Percentiles rank a stretch among this genome's conserved stretches.
Evolutionary conservation across 805 yeast genomes (phyloP).

Genomic region (Starmerella khaoyaiensis): DNA sequence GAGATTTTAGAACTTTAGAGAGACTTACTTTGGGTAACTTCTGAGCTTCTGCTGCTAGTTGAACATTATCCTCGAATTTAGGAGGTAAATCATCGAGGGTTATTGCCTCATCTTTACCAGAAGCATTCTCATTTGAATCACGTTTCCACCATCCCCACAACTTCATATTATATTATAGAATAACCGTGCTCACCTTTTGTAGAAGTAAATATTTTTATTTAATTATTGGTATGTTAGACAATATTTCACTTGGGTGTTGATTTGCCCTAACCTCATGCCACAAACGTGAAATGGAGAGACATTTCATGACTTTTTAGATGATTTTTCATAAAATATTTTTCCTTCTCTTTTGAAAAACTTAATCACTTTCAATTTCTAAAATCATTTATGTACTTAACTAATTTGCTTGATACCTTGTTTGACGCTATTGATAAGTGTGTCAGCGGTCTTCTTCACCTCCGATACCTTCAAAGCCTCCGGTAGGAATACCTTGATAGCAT

Average conservation of each 20-base stretch:
- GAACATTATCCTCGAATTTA: conserved; percentile 23
- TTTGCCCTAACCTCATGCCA: too few species aligned
- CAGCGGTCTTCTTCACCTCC: conserved; percentile 36
- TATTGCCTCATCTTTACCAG: conserved; percentile 1
- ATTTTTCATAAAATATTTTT: too few species aligned
- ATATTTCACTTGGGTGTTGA: too few species aligned
- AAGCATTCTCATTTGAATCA: conserved; percentile 5
- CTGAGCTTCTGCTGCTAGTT: conserved; percentile 10
- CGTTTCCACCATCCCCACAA: conserved; percentile 24
- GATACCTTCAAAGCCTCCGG: conserved; percentile 35
- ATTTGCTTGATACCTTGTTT: conserved; percentile 10
- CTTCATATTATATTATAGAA: too few species aligned
- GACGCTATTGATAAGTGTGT: conserved; percentile 24
- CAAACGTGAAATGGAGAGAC: too few species aligned
- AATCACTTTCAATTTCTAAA: too few species aligned
- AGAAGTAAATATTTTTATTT: too few species aligned
- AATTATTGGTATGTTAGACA: too few species aligned
- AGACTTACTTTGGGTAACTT: conserved; percentile 17
- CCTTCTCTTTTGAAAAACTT: too few species aligned
- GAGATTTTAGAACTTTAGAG: conserved; percentile 17
- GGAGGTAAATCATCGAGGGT: conserved; percentile 27
- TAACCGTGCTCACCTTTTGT: too few species aligned
- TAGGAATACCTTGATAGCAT: conserved; percentile 42
- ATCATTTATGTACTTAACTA: not conserved
- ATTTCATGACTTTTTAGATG: too few species aligned